phyloP scores from a whole-genome alignment of 345 rosid species.

The Eutrema japonicum region DNA sequence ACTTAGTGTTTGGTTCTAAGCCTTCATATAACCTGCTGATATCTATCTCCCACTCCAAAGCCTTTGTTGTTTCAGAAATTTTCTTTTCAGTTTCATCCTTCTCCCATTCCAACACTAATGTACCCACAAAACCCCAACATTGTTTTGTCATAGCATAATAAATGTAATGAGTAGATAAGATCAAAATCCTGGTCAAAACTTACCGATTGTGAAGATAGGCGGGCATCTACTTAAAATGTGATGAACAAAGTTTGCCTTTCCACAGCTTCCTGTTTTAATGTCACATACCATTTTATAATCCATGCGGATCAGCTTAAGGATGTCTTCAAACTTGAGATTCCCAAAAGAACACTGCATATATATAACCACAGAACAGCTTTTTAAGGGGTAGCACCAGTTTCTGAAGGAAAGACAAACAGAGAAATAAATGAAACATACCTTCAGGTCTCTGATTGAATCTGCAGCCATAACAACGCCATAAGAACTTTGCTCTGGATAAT shows the following conservation, averaged over 20 bases:
- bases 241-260: slow-evolving; percentile 12
- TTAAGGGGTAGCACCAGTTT: neutral
- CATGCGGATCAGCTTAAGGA: slow-evolving; percentile 12
- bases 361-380: neutral
- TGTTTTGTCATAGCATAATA: neutral
- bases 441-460: too few species aligned
- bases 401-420: neutral
- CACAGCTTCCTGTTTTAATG: slow-evolving; percentile 22
- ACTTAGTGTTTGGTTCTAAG: neutral
- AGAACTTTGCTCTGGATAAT: neutral
- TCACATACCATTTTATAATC: slow-evolving; percentile 14
- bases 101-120: slow-evolving; percentile 22
- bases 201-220: slow-evolving; percentile 12
- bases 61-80: slow-evolving; percentile 12
- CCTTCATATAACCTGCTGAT: neutral
- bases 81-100: neutral
- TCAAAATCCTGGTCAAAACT: neutral
- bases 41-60: slow-evolving; percentile 21
- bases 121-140: neutral
- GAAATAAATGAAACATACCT: too few species aligned
- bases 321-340: slow-evolving; percentile 14
- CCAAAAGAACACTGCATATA: slow-evolving; percentile 2
- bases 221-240: slow-evolving; percentile 3
- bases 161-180: neutral
- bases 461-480: neutral